These are phyloP conservation scores for Tetrapisispora phaffii DNA, from an alignment of 805 yeast species.

Conservation along the genomic window DNA sequence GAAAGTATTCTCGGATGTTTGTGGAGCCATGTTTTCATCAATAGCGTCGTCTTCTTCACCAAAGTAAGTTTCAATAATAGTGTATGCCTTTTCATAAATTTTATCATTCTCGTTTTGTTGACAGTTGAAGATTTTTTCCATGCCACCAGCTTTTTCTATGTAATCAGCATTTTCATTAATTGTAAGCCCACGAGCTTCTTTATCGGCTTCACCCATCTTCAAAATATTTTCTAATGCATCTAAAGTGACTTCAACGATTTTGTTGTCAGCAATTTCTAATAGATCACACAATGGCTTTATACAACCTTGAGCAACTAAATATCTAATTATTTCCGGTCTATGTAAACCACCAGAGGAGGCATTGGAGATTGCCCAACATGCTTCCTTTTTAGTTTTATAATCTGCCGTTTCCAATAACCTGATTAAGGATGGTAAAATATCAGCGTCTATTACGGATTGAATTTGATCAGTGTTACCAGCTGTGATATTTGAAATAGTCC, in stretches of 20 bases:
- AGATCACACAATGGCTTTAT: slow-evolving; percentile 95
- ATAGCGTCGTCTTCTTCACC: slow-evolving; percentile 65
- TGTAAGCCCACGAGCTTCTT: slow-evolving; percentile 57
- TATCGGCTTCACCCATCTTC: slow-evolving; percentile 89
- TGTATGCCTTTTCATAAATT: slow-evolving; percentile 83
- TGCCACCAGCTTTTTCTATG: slow-evolving; percentile 97
- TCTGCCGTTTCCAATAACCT: slow-evolving; percentile 75
- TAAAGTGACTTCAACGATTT: slow-evolving; percentile 86
- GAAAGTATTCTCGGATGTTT: slow-evolving; percentile 70
- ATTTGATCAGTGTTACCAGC: slow-evolving; percentile 95
- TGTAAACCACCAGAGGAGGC: slow-evolving; percentile 93
- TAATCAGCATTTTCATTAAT: slow-evolving; percentile 81
- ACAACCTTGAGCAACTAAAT: slow-evolving; percentile 89
- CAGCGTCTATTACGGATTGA: slow-evolving; percentile 92
- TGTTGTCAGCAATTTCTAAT: slow-evolving; percentile 76
- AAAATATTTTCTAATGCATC: slow-evolving; percentile 92
- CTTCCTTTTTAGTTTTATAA: slow-evolving; percentile 94
- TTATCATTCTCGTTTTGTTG: slow-evolving; percentile 88
- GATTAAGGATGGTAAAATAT: slow-evolving; percentile 84
- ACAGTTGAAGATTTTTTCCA: slow-evolving; percentile 89
- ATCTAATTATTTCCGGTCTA: slow-evolving; percentile 87
- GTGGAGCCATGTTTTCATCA: slow-evolving; percentile 72
- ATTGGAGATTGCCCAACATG: slow-evolving; percentile 98
- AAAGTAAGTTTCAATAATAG: slow-evolving; percentile 85
- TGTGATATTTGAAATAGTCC: slow-evolving; percentile 97